A percentile compares a stretch with the other conserved stretches of the same genome.
Evolutionary conservation across 164 flowering plant species (phyloP).

Genomic region (Chimonanthus salicifolius): DNA sequence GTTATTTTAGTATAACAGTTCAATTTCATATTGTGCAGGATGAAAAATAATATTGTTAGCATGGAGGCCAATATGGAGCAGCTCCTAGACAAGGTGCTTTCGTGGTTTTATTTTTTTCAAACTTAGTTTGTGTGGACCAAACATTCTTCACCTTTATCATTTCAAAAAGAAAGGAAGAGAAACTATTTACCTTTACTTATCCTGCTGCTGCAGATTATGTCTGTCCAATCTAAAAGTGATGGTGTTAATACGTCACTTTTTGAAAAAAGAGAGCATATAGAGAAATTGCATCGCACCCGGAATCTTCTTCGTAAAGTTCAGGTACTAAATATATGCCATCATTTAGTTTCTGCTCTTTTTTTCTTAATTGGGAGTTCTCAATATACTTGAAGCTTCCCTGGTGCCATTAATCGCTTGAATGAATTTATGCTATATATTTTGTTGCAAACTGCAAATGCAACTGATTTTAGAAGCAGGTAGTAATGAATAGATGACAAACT

Average conservation of each 20-base stretch:
- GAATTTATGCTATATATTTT: too few relatives aligned
- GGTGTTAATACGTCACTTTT: conserved; percentile 90
- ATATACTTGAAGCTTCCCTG: too few relatives aligned
- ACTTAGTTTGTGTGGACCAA: too few relatives aligned
- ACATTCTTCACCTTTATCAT: too few relatives aligned
- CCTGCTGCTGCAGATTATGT: conserved; percentile 59
- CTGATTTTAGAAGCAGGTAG: too few relatives aligned
- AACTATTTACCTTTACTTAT: neutral
- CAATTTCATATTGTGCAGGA: conserved; percentile 41
- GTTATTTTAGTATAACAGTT: neutral
- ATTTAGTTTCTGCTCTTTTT: neutral
- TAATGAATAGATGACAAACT: too few relatives aligned
- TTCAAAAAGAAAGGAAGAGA: neutral
- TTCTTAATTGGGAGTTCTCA: too few relatives aligned
- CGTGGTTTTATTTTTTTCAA: neutral
- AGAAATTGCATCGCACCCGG: conserved; percentile 91
- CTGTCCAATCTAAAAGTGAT: conserved; percentile 95
- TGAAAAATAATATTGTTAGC: conserved; percentile 93
- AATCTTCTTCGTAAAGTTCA: conserved; percentile 96
- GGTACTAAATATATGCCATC: conserved; percentile 37
- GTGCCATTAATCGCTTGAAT: too few relatives aligned
- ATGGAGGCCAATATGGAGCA: conserved; percentile 98
- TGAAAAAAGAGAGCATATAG: conserved; percentile 91
- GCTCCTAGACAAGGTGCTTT: conserved; percentile 80
- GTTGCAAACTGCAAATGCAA: too few relatives aligned